Conservation (phyloP, 2,329 filamentous ascomycete genomes). For the Davidsoniella virescens region DNA sequence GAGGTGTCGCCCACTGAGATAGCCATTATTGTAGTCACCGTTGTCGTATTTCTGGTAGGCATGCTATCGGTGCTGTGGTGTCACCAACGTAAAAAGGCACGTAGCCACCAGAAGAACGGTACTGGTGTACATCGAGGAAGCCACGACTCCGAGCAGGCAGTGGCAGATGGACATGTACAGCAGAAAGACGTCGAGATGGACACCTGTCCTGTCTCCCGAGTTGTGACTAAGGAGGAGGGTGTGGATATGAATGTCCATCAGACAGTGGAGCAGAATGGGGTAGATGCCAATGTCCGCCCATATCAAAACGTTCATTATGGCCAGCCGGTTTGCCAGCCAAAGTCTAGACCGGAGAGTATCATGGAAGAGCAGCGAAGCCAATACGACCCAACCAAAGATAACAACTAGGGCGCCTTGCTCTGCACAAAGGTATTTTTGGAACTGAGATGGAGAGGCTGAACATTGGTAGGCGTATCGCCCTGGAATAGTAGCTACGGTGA, state of each 20-base stretch:
- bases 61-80: constrained; percentile 12
- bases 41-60: constrained; percentile 8
- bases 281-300: background rate
- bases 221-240: constrained; percentile 4
- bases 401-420: background rate
- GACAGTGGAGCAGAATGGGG: background rate
- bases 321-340: background rate
- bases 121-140: background rate
- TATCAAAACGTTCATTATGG: background rate
- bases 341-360: background rate
- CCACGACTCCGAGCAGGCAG: background rate
- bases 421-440: too few relatives aligned
- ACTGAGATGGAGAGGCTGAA: too few relatives aligned
- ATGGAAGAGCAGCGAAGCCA: constrained; percentile 10
- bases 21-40: constrained; percentile 10
- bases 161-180: constrained; percentile 1
- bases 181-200: constrained; percentile 1
- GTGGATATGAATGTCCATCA: background rate
- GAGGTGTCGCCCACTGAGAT: constrained; percentile 11
- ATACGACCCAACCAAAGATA: constrained; percentile 11
- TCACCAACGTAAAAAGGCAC: constrained; percentile 9
- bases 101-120: background rate
- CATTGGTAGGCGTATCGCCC: too few relatives aligned
- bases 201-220: background rate
- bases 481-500: too few relatives aligned